Evolutionary conservation across 768 basidiomycete genomes (phyloP).

Genomic region (Termitomyces sp.): DNA sequence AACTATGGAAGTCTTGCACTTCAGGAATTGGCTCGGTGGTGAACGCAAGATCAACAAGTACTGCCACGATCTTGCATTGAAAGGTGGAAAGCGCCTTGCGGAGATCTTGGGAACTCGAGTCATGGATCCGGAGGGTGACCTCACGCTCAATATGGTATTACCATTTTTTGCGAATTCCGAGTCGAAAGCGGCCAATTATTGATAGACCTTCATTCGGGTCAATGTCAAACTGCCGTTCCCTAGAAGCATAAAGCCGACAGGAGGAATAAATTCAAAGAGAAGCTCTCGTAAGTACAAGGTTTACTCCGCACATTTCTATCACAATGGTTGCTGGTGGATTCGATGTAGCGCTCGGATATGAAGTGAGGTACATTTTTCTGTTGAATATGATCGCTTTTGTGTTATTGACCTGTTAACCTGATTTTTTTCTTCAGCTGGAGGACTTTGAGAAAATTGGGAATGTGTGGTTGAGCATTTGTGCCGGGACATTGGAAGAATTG

Average conservation of each 20-base stretch:
- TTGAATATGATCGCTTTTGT: neutral
- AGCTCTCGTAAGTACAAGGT: slow-evolving; percentile 35
- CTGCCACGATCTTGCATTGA: no score
- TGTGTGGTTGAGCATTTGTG: slow-evolving; percentile 33
- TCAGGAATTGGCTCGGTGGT: slow-evolving; percentile 78
- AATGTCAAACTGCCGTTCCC: no score
- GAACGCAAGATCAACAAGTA: slow-evolving; percentile 73
- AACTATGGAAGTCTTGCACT: slow-evolving; percentile 59
- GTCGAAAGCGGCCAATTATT: no score
- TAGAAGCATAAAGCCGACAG: no score
- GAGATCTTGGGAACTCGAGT: no score
- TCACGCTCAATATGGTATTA: no score
- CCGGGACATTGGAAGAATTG: slow-evolving; percentile 32
- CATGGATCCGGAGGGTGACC: no score
- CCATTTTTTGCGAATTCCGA: no score
- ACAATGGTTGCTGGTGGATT: no score
- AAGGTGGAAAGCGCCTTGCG: no score
- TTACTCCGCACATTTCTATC: slow-evolving; percentile 33
- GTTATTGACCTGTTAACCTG: neutral
- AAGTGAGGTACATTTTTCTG: slow-evolving; percentile 34
- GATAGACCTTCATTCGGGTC: no score
- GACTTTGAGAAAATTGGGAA: slow-evolving; percentile 37
- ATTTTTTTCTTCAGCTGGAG: no score
- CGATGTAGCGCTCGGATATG: slow-evolving; percentile 47
- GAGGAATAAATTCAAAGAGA: slow-evolving; percentile 29